Conservation (phyloP, 768 basidiomycete species). For the Suillus alpinus region DNA sequence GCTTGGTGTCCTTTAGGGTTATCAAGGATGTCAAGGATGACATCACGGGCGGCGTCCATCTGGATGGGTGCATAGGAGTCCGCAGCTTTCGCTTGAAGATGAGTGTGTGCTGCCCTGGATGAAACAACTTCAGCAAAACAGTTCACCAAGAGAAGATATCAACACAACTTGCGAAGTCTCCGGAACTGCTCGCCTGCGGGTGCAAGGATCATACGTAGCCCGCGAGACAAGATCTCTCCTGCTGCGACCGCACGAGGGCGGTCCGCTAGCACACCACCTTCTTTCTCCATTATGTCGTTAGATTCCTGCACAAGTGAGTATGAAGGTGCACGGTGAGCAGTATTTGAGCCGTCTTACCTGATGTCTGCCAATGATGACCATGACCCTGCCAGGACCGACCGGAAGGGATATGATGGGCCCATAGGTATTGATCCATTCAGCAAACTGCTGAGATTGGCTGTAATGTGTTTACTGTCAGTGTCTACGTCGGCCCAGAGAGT, state of each 20-base stretch:
- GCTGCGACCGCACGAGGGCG: conserved; percentile 54
- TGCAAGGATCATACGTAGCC: conserved; percentile 54
- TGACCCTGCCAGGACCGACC: conserved; percentile 37
- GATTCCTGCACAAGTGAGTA: conserved; percentile 39
- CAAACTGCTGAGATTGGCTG: conserved; percentile 40
- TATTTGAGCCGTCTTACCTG: conserved; percentile 23
- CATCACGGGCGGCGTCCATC: conserved; percentile 31
- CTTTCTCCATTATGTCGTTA: conserved; percentile 64
- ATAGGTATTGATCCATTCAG: conserved; percentile 58
- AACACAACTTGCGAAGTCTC: conserved; percentile 52
- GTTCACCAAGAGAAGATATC: background rate
- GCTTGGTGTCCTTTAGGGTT: conserved; percentile 44
- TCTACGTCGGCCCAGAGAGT: background rate
- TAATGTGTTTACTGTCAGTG: background rate
- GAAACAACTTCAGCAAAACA: background rate
- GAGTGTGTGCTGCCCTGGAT: conserved; percentile 52
- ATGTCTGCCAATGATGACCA: conserved; percentile 33
- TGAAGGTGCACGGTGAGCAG: background rate
- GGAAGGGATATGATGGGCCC: conserved; percentile 59
- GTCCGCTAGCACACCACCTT: conserved; percentile 54
- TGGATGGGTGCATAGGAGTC: conserved; percentile 49
- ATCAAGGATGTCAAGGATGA: conserved; percentile 29
- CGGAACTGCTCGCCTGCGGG: conserved; percentile 58
- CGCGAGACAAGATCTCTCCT: conserved; percentile 57
- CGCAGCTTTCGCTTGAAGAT: conserved; percentile 53